Evolutionary conservation across 257 asterid species (phyloP).

Genomic region (Lycium ferocissimum): DNA sequence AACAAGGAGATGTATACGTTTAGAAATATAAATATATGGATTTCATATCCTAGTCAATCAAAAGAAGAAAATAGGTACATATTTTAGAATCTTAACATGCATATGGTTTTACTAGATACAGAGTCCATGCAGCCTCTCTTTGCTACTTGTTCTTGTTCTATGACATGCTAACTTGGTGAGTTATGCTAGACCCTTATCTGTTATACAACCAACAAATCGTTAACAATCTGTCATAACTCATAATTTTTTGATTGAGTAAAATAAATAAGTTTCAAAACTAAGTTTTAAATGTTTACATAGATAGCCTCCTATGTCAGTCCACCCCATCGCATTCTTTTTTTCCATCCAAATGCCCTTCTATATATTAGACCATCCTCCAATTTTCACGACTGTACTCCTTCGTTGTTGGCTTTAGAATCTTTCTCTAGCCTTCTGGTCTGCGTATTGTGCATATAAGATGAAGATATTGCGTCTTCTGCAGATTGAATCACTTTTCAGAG

Average conservation of each 20-base stretch:
- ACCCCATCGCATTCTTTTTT: background rate
- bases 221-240: background rate
- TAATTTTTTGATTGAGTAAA: background rate
- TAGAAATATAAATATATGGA: background rate
- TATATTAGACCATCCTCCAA: background rate
- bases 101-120: background rate
- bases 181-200: background rate
- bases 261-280: background rate
- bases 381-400: background rate
- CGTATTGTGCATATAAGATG: background rate
- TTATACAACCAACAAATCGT: background rate
- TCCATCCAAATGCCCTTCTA: background rate
- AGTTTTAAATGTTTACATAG: background rate
- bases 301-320: background rate
- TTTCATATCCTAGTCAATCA: background rate
- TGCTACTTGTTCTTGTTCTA: background rate
- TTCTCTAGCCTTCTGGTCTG: constrained; percentile 12
- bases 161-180: background rate
- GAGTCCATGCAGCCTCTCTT: background rate
- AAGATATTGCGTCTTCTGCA: constrained; percentile 39
- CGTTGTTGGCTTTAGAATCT: background rate
- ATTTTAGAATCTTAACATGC: background rate
- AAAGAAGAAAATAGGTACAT: background rate
- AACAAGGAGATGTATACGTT: background rate
- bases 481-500: constrained; percentile 87